Evolutionary conservation across 2,329 filamentous ascomycete species (phyloP).

Genomic region (Purpureocillium takamizusanense): DNA sequence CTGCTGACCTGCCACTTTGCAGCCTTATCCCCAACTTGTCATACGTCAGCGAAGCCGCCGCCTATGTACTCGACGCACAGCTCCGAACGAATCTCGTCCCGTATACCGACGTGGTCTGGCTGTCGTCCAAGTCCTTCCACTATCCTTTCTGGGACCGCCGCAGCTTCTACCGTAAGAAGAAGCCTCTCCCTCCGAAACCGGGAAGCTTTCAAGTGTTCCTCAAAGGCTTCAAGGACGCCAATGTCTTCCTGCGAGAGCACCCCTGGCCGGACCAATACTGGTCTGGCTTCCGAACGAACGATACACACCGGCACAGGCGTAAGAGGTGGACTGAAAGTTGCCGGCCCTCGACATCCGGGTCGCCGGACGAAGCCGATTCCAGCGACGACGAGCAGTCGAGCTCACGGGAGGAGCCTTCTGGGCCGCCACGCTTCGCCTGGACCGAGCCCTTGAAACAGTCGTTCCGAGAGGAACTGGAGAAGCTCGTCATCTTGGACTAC

Average conservation of each 20-base stretch:
- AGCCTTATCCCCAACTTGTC: conserved; percentile 92
- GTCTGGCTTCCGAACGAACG: conserved; percentile 59
- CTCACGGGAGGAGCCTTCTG: conserved; percentile 38
- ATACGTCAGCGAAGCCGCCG: conserved; percentile 95
- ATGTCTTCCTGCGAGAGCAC: conserved; percentile 86
- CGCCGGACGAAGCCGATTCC: conserved; percentile 55
- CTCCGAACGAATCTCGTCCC: conserved; percentile 87
- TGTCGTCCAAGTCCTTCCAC: conserved; percentile 95
- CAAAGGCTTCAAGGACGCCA: conserved; percentile 95
- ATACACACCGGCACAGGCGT: conserved; percentile 58
- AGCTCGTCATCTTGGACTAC: conserved; percentile 94
- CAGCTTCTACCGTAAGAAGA: conserved; percentile 80
- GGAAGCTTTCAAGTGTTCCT: conserved; percentile 97
- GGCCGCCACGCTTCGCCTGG: conserved; percentile 64
- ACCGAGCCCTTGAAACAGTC: conserved; percentile 81
- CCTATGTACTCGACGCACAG: conserved; percentile 87
- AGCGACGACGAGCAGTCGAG: conserved; percentile 47
- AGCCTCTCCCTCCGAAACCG: conserved; percentile 76
- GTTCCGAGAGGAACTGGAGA: conserved; percentile 91
- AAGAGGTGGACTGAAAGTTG: conserved; percentile 76
- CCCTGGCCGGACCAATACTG: conserved; percentile 91
- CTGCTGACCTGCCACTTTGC: conserved; percentile 1
- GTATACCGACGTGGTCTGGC: conserved; percentile 88
- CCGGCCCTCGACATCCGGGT: conserved; percentile 45
- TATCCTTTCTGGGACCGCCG: conserved; percentile 96